Base-by-base conservation (phyloP, 1,284 basidiomycete genomes). In the Meripilus lineatus region DNA sequence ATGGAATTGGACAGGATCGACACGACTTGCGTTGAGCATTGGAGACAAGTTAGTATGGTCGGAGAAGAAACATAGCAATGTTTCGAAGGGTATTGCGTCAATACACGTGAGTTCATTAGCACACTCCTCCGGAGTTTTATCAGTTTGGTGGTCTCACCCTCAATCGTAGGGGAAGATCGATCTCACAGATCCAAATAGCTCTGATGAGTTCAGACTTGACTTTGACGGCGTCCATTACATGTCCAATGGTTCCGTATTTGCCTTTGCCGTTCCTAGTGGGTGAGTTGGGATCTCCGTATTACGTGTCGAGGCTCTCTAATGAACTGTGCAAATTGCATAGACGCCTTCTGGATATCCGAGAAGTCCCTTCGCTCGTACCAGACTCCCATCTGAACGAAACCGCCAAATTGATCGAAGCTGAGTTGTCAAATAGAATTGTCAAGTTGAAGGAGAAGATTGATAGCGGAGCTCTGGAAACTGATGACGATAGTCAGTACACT, bases 171-270 rank as follows among this genome's bases (percentile, higher is more conserved):
- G 86, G 21, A 79, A 77, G 48, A 69, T 89, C 15, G 87, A 89
- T 48, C 57, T 89, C 13, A 71, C 70, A 5, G 75, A 83, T 52
- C 58, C 66, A 4, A 59, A 62, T 14, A 72, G 62, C 5, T 62
- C 67, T 0, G 77, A 80, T 26, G 81, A 84, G 43, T 59, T 88
- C 30, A 69, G 75, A 25, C 63, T 89, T 2, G 81, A 88, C 47
- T 79, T 89, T 50, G 81, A 85, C 57, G 91, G 88, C 3, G 70
- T 93, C 11, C 90, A 93, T 63, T 81, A 89, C 56, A 53, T 85
- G 7, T 67, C 75, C 7, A 87, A 89, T 51, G 91, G 91, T 1
- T 79, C 85, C 1, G 79, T 93, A 32, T 85, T 83, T 56, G 85
- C 88, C 1, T 74, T 85, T 48, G 87, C 79, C 5, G 72, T 81